Percentiles rank a stretch among this genome's conserved stretches.
These are phyloP conservation scores for Phoma sp. DNA, from an alignment of 2,329 filamentous ascomycete genomes.

Conservation along the genomic window DNA sequence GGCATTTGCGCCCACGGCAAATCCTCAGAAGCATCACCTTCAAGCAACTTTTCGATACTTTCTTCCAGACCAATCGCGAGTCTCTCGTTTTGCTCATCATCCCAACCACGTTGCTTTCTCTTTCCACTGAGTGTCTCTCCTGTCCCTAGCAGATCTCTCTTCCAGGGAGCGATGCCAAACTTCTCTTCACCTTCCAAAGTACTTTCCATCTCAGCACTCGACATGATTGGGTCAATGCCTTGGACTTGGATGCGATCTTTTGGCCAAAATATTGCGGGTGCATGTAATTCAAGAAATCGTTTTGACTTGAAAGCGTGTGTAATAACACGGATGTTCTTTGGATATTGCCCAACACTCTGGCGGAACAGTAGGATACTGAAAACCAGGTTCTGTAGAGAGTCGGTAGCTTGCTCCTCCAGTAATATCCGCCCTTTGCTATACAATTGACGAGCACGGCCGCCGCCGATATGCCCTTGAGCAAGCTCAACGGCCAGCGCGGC, in stretches of 20 bases:
- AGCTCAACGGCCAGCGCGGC: conserved; percentile 37
- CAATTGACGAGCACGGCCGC: conserved; percentile 32
- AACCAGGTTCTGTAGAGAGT: conserved; percentile 85
- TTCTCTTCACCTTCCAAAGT: conserved; percentile 46
- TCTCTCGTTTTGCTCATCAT: conserved; percentile 21
- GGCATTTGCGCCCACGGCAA: conserved; percentile 35
- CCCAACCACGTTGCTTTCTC: conserved; percentile 50
- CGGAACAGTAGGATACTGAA: conserved; percentile 70
- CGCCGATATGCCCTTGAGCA: conserved; percentile 27
- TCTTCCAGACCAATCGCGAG: conserved; percentile 35
- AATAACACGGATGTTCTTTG: conserved; percentile 50
- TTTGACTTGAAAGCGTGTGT: conserved; percentile 57
- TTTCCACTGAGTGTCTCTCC: conserved; percentile 46
- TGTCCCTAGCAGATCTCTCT: conserved; percentile 49
- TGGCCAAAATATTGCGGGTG: conserved; percentile 53
- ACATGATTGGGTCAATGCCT: conserved; percentile 55
- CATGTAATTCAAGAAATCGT: conserved; percentile 51
- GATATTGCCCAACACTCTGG: conserved; percentile 48
- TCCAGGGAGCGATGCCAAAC: conserved; percentile 48
- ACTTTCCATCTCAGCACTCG: conserved; percentile 41
- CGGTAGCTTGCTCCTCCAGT: conserved; percentile 74
- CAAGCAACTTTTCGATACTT: conserved; percentile 35
- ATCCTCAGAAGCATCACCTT: conserved; percentile 24
- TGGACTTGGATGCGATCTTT: conserved; percentile 48
- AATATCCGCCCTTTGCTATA: conserved; percentile 55